Conservation (phyloP, 768 basidiomycete genomes). For the Inosperma sp. region DNA sequence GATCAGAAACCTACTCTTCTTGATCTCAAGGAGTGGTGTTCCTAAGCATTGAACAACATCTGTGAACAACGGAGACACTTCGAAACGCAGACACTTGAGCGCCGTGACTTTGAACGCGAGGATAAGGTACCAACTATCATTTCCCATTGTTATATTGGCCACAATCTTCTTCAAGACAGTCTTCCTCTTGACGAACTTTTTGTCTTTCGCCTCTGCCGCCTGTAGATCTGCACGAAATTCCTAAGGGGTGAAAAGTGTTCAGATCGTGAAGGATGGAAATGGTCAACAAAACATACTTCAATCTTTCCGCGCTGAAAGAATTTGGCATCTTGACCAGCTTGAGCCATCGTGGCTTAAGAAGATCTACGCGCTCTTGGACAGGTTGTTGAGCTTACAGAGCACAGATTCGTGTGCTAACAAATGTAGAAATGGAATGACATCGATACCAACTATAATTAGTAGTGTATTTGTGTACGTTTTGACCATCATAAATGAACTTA, state of each 20-base stretch:
- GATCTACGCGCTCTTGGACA: too few species aligned
- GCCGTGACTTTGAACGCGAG: slow-evolving; percentile 17
- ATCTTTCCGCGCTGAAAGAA: slow-evolving; percentile 92
- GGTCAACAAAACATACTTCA: slow-evolving; percentile 48
- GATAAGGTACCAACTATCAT: slow-evolving; percentile 75
- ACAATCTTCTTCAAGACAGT: slow-evolving; percentile 95
- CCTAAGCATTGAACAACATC: slow-evolving; percentile 93
- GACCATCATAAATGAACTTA: too few species aligned
- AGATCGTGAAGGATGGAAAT: not conserved
- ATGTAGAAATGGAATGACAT: too few species aligned
- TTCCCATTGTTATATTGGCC: slow-evolving; percentile 99
- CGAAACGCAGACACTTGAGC: slow-evolving; percentile 17
- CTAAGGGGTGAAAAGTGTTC: slow-evolving; percentile 33
- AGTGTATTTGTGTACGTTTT: too few species aligned
- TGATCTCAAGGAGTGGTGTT: slow-evolving; percentile 95
- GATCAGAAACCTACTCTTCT: slow-evolving; percentile 76
- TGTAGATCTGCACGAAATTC: slow-evolving; percentile 90
- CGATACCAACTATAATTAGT: too few species aligned
- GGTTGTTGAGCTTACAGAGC: too few species aligned
- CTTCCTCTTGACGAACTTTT: slow-evolving; percentile 91
- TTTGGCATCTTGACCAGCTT: slow-evolving; percentile 82
- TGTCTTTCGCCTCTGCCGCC: slow-evolving; percentile 92
- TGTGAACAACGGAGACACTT: slow-evolving; percentile 93
- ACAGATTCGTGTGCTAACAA: too few species aligned
- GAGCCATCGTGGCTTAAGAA: slow-evolving; percentile 33